Conservation (phyloP, 306 rosid genomes). For the Ormosia semicastrata region DNA sequence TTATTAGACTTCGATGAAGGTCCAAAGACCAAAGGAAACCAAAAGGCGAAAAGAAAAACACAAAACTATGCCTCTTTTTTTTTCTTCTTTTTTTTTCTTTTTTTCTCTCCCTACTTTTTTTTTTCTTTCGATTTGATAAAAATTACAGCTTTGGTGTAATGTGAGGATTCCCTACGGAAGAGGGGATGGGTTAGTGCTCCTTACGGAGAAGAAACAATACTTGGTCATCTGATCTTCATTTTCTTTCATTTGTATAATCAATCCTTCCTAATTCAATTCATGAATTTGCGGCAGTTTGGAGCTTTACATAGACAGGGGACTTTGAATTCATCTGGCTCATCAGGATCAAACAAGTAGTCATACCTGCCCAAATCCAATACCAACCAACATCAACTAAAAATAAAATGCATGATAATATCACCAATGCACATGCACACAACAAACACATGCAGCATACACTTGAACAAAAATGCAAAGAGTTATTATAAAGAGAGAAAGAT, state of each 20-base stretch:
- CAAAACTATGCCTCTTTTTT: constrained; percentile 26
- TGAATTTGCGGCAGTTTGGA: constrained; percentile 88
- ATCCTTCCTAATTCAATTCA: constrained; percentile 59
- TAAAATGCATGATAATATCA: neutral
- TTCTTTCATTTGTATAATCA: constrained; percentile 40
- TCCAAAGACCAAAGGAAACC: constrained; percentile 35
- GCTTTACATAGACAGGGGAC: constrained; percentile 99
- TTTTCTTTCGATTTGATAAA: constrained; percentile 27
- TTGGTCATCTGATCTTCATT: constrained; percentile 25
- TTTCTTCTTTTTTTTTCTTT: neutral
- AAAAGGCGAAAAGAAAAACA: constrained; percentile 22
- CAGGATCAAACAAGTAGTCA: constrained; percentile 96
- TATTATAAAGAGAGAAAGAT: neutral
- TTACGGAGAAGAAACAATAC: constrained; percentile 75
- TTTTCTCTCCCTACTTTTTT: neutral
- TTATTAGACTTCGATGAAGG: constrained; percentile 50
- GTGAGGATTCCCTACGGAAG: constrained; percentile 45
- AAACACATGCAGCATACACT: neutral
- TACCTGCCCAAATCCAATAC: constrained; percentile 55
- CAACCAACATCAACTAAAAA: constrained; percentile 14
- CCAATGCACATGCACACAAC: neutral
- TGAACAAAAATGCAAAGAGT: neutral
- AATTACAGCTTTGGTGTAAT: constrained; percentile 59
- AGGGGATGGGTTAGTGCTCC: constrained; percentile 78
- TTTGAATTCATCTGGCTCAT: constrained; percentile 94